A percentile compares a stretch with the other conserved stretches of the same genome.
Evolutionary conservation across 2,329 filamentous ascomycete species (phyloP).

Genomic region (Cladobotryum protrusum): DNA sequence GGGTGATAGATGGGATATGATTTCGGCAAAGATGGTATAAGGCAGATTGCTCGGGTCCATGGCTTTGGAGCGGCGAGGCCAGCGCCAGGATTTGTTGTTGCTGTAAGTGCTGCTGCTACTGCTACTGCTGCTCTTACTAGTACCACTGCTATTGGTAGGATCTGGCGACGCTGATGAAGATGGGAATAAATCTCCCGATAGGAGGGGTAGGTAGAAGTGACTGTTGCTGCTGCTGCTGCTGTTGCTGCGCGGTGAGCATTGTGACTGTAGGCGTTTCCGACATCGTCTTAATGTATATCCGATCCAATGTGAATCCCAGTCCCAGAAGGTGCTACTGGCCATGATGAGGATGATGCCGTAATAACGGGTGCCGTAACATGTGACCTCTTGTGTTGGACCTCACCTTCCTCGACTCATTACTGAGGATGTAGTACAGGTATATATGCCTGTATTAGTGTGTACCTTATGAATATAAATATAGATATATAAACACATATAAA

Average conservation of each 20-base stretch:
- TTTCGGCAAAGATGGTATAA: conserved; percentile 52
- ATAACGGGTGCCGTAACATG: neutral
- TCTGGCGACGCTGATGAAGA: neutral
- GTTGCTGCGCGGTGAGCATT: no score
- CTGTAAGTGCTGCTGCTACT: neutral
- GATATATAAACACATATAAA: no score
- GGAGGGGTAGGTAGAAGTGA: no score
- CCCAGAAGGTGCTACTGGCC: neutral
- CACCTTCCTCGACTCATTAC: no score
- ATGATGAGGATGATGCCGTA: neutral
- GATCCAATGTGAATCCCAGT: neutral
- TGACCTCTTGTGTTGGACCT: neutral
- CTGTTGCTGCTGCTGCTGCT: no score
- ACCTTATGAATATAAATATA: neutral
- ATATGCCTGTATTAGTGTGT: conserved; percentile 1
- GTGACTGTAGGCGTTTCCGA: no score
- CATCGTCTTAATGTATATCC: neutral
- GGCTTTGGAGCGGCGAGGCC: neutral
- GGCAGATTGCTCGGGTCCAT: conserved; percentile 43
- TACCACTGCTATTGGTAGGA: no score
- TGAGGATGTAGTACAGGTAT: conserved; percentile 1
- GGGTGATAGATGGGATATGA: conserved; percentile 43
- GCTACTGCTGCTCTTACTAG: neutral
- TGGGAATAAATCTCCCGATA: neutral
- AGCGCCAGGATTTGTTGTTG: neutral